These are phyloP conservation scores for Climacium dendroides DNA, from an alignment of 225 moss, liverwort and hornwort genomes.

Conservation along the genomic window DNA sequence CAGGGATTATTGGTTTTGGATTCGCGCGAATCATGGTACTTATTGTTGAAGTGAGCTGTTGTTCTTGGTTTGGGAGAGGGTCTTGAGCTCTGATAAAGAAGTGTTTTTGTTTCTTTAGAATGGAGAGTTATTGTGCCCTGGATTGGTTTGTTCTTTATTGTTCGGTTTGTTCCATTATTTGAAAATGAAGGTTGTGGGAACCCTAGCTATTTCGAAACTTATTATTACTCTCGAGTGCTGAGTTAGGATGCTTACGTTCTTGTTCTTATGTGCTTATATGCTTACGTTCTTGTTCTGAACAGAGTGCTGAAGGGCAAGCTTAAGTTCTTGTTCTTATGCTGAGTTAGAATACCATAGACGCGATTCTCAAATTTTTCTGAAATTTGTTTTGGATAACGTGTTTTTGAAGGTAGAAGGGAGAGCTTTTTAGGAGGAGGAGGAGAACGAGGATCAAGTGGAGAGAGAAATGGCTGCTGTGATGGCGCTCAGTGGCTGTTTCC, in stretches of 20 bases:
- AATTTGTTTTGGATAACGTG: neutral
- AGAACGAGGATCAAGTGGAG: neutral
- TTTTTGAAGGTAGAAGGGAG: neutral
- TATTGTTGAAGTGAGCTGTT: neutral
- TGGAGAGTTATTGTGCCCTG: neutral
- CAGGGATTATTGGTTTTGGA: neutral
- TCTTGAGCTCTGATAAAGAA: neutral
- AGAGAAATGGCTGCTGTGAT: constrained; percentile 7
- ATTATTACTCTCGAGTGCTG: neutral
- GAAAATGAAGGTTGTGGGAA: neutral
- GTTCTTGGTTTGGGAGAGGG: neutral
- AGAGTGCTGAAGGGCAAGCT: neutral
- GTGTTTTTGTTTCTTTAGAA: neutral
- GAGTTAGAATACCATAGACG: neutral
- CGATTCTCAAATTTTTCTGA: neutral
- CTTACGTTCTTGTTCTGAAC: neutral
- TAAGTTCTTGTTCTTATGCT: too few species aligned
- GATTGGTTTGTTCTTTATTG: neutral
- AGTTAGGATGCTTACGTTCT: neutral
- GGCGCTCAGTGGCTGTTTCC: neutral
- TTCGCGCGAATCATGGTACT: neutral
- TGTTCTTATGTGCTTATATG: too few species aligned
- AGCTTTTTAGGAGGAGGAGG: neutral
- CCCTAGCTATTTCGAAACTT: neutral
- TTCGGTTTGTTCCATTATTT: neutral